Base-by-base conservation (phyloP, 139 green algal genomes). In the Tetradesmus obliquus region DNA sequence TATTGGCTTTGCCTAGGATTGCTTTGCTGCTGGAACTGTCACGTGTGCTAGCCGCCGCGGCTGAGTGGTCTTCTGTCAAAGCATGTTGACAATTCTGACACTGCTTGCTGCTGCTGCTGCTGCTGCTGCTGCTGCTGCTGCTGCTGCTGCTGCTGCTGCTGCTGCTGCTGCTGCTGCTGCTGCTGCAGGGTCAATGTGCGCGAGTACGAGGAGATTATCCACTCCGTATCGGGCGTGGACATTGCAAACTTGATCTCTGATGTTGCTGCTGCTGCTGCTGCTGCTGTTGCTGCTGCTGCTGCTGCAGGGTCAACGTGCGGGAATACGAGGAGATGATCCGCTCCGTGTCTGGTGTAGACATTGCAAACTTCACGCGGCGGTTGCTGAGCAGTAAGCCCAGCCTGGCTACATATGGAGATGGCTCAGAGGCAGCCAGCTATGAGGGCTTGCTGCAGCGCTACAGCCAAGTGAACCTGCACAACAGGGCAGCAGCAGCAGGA, bases 301-400 rank as follows among this genome's bases (percentile, higher is more conserved):
- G 8, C 15, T 79, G 15, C 91, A 94, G 94, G 55, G 95, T 96
- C 79, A 95, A 92, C 76, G 93, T 92, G 32, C 69, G 84, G 0
- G 86, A 94, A 20, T 96, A 96, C 79, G 93, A 94, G n/a, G 86
- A 93, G 20, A 95, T 95, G 93, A 94, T 96, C 20, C 82, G 93
- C 22, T 81, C 93, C 9, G 91, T 96, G 12, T 93, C 92, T 13
- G 80, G 85, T 5, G 57, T 87, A 22, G 88, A 94, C 51, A 79
- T 96, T 8, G 86, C 79, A 20, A 60, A 89, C 4, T 95, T 95
- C 89, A 93, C 95, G 82, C 79, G 55, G 10, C 45, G 45, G n/a
- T 80, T 96, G 86, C 80, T 96, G 45, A n/a, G 20, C 1, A 92
- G 32, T 15, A 88, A 90, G 55, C 93, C 94, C 9, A 92, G 86